Percentiles rank a stretch among this genome's conserved stretches.
Conservation (phyloP, 2,329 filamentous ascomycete species). For the Chaetomiaceae sp. region DNA sequence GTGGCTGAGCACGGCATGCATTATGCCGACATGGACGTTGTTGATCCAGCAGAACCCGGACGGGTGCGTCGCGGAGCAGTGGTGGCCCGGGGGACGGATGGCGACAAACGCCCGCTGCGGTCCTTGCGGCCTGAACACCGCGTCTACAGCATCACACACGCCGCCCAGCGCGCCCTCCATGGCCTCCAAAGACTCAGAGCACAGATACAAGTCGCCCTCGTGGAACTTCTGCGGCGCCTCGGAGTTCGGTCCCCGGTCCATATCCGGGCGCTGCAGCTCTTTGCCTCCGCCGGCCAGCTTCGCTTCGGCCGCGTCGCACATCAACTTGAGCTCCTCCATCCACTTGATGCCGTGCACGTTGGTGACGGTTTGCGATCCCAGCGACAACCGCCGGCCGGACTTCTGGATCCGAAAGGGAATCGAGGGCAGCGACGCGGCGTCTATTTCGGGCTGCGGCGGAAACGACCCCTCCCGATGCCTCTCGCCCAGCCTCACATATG, state of each 20-base stretch:
- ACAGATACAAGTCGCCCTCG: conserved; percentile 86
- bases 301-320: conserved; percentile 75
- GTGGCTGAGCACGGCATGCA: conserved; percentile 77
- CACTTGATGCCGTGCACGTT: conserved; percentile 86
- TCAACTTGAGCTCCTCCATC: conserved; percentile 84
- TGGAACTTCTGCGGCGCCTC: conserved; percentile 58
- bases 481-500: conserved; percentile 85
- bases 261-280: conserved; percentile 66
- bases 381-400: conserved; percentile 62
- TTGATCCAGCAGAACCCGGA: conserved; percentile 99
- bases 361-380: conserved; percentile 72
- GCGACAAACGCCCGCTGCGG: conserved; percentile 82
- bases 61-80: conserved; percentile 82
- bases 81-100: conserved; percentile 88
- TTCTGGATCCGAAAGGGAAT: conserved; percentile 82
- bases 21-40: conserved; percentile 94
- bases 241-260: conserved; percentile 44
- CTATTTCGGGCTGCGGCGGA: conserved; percentile 58
- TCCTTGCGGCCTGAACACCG: conserved; percentile 59
- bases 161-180: conserved; percentile 89
- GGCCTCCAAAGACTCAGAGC: conserved; percentile 75
- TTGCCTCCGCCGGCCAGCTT: conserved; percentile 72
- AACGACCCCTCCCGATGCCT: conserved; percentile 66
- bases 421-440: conserved; percentile 47
- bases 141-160: conserved; percentile 87